Evolutionary conservation across 306 rosid species (phyloP), one percentile per base, ranked within the genome.

Genomic region (Pyrus communis): DNA sequence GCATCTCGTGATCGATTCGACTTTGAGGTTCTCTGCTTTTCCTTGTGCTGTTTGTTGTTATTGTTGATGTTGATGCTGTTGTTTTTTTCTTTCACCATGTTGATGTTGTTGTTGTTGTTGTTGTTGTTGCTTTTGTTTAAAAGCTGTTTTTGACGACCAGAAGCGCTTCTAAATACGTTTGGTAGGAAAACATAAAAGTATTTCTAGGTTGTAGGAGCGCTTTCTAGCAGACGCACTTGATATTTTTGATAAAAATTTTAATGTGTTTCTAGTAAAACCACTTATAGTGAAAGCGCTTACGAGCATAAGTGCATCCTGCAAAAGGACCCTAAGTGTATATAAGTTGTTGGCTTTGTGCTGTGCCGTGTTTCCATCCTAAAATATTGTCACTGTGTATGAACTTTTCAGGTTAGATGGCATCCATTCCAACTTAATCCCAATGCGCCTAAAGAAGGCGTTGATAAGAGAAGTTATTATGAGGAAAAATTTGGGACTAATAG

Each of bases 371-470:
- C 66, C 28, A 1, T 52, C 72, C 78, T 43, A 45, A 81, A 61
- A 64, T 60, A 4, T 23, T 70, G 75, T 58, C 38, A 55, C 52
- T 69, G 45, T 71, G 9, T 69, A 17, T 13, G 5, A 67, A 78
- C 55, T 63, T 74, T 62, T 28, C 89, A 95, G 98, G 79, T 92
- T 70, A 88, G 73, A 58, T 95, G 97, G 97, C 98, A 89, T 75
- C 97, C 97, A 5, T 95, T 73, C 86, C 97, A 89, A 81, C 97
- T 95, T 60, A 52, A 35, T 60, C 97, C 97, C 11, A 51, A 86
- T 78, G 92, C 97, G 45, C 93, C 97, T 31, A 92, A 92, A 84
- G 96, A 90, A 87, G 96, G 97, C 13, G 43, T 88, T 54, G 87
- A 85, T 49, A 95, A 86, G 88, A 83, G 79, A 79, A 94, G 86